These are phyloP conservation scores for Apiospora saccharicola DNA, from an alignment of 2,329 filamentous ascomycete species.

Conservation along the genomic window DNA sequence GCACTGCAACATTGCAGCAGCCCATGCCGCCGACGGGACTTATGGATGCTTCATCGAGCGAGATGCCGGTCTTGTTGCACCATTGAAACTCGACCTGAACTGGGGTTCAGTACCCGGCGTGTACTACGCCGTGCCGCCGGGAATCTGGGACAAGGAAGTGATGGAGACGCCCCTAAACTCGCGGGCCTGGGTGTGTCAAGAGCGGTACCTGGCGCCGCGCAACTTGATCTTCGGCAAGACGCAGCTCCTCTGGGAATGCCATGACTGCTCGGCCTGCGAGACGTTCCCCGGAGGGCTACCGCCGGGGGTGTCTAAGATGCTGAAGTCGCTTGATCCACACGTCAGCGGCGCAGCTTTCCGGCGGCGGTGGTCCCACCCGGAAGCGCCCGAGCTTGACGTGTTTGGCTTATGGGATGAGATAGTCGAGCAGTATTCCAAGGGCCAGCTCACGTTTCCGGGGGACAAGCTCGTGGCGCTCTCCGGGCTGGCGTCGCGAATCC, in stretches of 20 bases:
- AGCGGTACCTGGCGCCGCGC: constrained; percentile 24
- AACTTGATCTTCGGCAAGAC: constrained; percentile 20
- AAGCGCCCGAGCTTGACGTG: not conserved
- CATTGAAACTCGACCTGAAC: not conserved
- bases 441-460: constrained; percentile 1
- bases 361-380: not conserved
- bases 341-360: constrained; percentile 16
- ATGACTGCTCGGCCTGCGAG: not conserved
- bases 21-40: not conserved
- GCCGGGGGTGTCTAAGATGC: not conserved
- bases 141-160: constrained; percentile 6
- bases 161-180: constrained; percentile 23
- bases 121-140: not conserved
- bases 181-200: constrained; percentile 25
- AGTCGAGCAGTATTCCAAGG: constrained; percentile 17
- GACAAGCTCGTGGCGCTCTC: constrained; percentile 25
- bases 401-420: not conserved
- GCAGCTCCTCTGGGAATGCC: constrained; percentile 25
- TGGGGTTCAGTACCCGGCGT: not conserved
- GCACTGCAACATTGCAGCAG: constrained; percentile 17
- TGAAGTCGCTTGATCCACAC: not conserved
- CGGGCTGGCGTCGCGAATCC: constrained; percentile 15
- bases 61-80: constrained; percentile 5
- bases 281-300: too few species aligned
- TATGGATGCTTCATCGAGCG: not conserved